Base-by-base conservation (phyloP, 2,329 filamentous ascomycete species). In the Nigrospora sphaerica region DNA sequence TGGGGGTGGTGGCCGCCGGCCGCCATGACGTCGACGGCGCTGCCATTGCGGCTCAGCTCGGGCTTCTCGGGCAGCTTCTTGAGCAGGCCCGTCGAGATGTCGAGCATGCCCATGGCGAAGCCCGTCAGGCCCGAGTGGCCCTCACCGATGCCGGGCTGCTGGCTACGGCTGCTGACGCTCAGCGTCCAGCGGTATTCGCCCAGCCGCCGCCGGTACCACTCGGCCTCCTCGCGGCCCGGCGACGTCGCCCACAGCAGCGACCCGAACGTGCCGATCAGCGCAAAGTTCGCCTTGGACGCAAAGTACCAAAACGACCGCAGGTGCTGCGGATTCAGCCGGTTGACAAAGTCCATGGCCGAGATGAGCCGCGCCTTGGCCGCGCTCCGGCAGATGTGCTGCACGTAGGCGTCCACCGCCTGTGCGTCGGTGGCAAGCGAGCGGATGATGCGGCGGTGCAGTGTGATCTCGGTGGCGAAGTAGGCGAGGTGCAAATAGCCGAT, bases 331-430 rank as follows among this genome's bases (percentile, higher is more conserved):
- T 86, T 89, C 32, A 97, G 78, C 1, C 92, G 85, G 67, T 96
- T 96, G 57, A 95, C 90, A 66, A 96, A 95, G 63, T 97, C 92
- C 87, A 97, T 95, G 52, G 91, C 90, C 18, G 88, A 95, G 60
- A 96, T 95, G 32, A 97, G 77, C 6, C 92, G 85, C 0, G 92
- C 95, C 65, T 96, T 96, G 45, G 92, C 92, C 4, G 92, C 92
- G 47, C 85, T 91, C 45, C 92, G 89, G 66, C 91, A 95, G 56
- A 96, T 95, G 65, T 95, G 88, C 46, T 90, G 80, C 42, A 95
- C 81, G 57, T 96, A 95, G 0, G 85, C 78, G 60, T 95, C 88
- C 35, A 83, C 73, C 4, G 72, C 66, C 39, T 63, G 59, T 3
- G 54, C 51, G 44, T 62, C 65, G 1, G 72, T 65, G 36, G 75